These are phyloP conservation scores for Candida gigantensis DNA, from an alignment of 1,139 yeast genomes.

Conservation along the genomic window DNA sequence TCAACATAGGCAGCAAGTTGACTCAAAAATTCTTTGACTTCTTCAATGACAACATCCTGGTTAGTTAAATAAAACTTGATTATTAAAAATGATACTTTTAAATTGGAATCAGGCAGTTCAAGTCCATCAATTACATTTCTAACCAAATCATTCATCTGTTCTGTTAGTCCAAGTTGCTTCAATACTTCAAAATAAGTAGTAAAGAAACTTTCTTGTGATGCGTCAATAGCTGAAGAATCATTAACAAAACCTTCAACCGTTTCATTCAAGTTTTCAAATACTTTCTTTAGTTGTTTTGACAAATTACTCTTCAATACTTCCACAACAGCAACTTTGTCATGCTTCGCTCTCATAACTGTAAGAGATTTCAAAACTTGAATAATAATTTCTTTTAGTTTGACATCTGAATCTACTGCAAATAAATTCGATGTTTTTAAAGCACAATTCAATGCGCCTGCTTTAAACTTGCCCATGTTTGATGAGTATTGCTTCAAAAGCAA, in stretches of 20 bases:
- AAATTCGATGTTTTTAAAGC: conserved; percentile 3
- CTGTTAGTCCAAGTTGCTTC: conserved; percentile 3
- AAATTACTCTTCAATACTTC: neutral
- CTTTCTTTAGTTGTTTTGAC: neutral
- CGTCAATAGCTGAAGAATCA: conserved; percentile 1
- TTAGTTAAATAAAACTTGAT: conserved; percentile 7
- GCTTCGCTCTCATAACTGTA: conserved; percentile 4
- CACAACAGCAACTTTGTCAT: conserved; percentile 4
- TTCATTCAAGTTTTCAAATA: conserved; percentile 2
- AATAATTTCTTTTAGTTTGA: conserved; percentile 1
- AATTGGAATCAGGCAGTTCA: conserved; percentile 17
- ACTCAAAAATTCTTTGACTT: conserved; percentile 17
- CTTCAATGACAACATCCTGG: conserved; percentile 3
- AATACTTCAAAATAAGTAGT: conserved; percentile 9
- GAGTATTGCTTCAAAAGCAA: conserved; percentile 10
- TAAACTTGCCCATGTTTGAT: conserved; percentile 8
- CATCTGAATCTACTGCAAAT: conserved; percentile 7
- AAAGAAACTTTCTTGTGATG: conserved; percentile 5
- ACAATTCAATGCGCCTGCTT: conserved; percentile 12
- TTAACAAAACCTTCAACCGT: conserved; percentile 1
- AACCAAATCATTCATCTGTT: conserved; percentile 20
- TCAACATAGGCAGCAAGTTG: conserved; percentile 30
- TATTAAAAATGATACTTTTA: conserved; percentile 11
- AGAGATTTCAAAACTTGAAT: conserved; percentile 4
- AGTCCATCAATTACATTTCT: conserved; percentile 22